Evolutionary conservation across 75 land plant species (phyloP).

Genomic region (Pseudotsuga menziesii): DNA sequence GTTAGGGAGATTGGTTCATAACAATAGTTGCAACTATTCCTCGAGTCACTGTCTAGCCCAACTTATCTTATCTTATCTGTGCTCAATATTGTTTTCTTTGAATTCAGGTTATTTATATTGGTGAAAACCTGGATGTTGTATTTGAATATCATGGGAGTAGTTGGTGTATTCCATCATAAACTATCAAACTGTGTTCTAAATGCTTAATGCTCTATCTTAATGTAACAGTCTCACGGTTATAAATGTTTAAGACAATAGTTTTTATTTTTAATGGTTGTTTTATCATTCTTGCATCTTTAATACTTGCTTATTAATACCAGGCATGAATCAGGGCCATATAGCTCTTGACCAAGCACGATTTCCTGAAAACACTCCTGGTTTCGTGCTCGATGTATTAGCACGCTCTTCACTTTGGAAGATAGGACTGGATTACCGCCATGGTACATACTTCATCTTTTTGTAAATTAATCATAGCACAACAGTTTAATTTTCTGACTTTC

Average conservation of each 20-base stretch:
- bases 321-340: constrained; percentile 80
- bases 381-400: constrained; percentile 95
- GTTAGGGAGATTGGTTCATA: too few species aligned
- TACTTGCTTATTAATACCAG: neutral
- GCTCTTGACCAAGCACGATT: constrained; percentile 91
- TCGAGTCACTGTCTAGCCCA: too few species aligned
- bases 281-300: neutral
- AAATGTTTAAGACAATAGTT: neutral
- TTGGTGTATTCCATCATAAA: neutral
- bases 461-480: neutral
- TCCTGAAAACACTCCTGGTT: constrained; percentile 92
- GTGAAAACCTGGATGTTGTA: neutral
- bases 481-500: neutral
- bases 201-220: neutral
- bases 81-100: too few species aligned
- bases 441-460: constrained; percentile 25
- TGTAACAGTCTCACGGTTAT: neutral
- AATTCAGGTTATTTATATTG: neutral
- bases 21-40: too few species aligned
- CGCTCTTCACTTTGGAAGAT: constrained; percentile 92
- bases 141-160: neutral
- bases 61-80: too few species aligned
- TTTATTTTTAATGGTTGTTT: neutral
- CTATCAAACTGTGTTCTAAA: neutral
- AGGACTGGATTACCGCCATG: constrained; percentile 98